Conservation (phyloP, 106 monocot species). For the Narthecium ossifragum region DNA sequence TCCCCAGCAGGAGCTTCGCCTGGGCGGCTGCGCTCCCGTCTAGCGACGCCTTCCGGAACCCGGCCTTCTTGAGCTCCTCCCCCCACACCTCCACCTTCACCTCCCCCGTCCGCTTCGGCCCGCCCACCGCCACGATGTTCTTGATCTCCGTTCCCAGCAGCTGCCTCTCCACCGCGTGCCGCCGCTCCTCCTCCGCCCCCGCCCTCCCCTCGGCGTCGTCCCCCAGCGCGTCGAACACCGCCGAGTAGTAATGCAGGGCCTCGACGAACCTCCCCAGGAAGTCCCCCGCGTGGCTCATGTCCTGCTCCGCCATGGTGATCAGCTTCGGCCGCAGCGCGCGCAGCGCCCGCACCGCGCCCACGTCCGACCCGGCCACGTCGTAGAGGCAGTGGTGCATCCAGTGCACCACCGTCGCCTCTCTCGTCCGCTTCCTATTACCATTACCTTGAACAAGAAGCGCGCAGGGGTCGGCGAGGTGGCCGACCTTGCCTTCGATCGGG, state of each 20-base stretch:
- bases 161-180: conserved; percentile 76
- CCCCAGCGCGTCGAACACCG: conserved; percentile 51
- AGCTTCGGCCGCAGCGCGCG: conserved; percentile 18
- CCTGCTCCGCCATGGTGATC: conserved; percentile 31
- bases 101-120: conserved; percentile 67
- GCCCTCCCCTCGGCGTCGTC: conserved; percentile 12
- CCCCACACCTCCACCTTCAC: conserved; percentile 70
- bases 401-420: conserved; percentile 25
- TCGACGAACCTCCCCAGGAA: conserved; percentile 35
- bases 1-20: conserved; percentile 67
- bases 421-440: too few species aligned
- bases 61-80: conserved; percentile 45
- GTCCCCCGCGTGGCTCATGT: conserved; percentile 13
- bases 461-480: conserved; percentile 2
- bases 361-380: conserved; percentile 29
- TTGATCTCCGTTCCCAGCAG: conserved; percentile 67
- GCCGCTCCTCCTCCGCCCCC: conserved; percentile 28
- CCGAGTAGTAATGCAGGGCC: conserved; percentile 42
- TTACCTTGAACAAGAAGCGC: not conserved
- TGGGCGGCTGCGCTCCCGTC: conserved; percentile 68
- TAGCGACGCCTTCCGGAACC: conserved; percentile 59
- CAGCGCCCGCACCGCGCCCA: conserved; percentile 10
- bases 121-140: conserved; percentile 66
- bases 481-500: conserved; percentile 21
- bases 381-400: conserved; percentile 43